Conservation (phyloP, 225 moss, liverwort and hornwort genomes). For the Straminergon stramineum region DNA sequence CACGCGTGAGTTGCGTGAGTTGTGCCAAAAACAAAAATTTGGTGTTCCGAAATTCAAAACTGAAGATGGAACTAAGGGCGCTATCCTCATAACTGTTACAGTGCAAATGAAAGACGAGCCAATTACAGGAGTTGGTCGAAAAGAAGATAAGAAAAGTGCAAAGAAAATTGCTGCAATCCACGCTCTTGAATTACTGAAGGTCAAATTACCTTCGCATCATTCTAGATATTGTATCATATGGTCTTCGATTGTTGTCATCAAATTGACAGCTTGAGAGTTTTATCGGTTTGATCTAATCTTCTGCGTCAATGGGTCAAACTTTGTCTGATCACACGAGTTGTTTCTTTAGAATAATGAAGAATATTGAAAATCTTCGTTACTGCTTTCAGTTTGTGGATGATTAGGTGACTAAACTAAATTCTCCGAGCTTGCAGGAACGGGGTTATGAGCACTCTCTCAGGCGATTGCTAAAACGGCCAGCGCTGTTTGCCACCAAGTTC, state of each 20-base stretch:
- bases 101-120: slow-evolving; percentile 15
- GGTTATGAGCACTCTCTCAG: slow-evolving; percentile 28
- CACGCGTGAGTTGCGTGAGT: slow-evolving; percentile 69
- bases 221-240: not conserved
- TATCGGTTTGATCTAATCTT: not conserved
- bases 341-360: not conserved
- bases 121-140: slow-evolving; percentile 32
- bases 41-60: slow-evolving; percentile 7
- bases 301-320: not conserved
- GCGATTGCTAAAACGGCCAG: slow-evolving; percentile 19
- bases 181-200: slow-evolving; percentile 59
- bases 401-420: not conserved
- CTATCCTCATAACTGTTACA: slow-evolving; percentile 18
- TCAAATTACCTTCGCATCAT: not conserved
- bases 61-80: not conserved
- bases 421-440: slow-evolving; percentile 15
- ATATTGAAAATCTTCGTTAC: not conserved
- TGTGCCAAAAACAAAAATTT: slow-evolving; percentile 54
- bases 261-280: not conserved
- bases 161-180: slow-evolving; percentile 58
- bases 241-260: not conserved
- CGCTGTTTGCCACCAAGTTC: slow-evolving; percentile 17
- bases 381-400: not conserved
- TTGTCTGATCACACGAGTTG: not conserved
- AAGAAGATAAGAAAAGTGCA: slow-evolving; percentile 47